Conservation (phyloP, 108 stramenopile species). For the Nitzschia putrida region DNA sequence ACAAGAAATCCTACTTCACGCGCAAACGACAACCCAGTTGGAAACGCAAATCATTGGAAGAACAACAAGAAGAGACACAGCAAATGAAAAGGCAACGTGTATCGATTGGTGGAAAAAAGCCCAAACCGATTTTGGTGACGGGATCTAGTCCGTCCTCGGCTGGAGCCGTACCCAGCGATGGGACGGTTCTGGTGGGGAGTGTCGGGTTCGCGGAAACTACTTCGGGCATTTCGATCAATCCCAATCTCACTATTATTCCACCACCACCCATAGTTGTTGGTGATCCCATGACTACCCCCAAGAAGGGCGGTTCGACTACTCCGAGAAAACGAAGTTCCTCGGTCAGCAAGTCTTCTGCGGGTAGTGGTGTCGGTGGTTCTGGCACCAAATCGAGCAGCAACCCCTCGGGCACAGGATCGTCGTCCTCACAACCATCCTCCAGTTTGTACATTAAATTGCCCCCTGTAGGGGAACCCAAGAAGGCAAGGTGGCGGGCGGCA, state of each 20-base stretch:
- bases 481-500: conserved; percentile 79
- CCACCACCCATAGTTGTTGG: no score
- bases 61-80: conserved; percentile 18
- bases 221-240: no score
- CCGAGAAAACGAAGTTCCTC: conserved; percentile 12
- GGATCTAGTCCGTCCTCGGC: no score
- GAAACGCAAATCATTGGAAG: conserved; percentile 33
- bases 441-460: conserved; percentile 44
- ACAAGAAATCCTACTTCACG: conserved; percentile 28
- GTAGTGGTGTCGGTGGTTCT: neutral
- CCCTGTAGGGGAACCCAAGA: conserved; percentile 60
- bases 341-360: neutral
- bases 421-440: neutral
- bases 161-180: no score
- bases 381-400: neutral
- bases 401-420: no score
- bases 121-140: neutral
- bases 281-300: no score
- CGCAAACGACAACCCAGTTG: conserved; percentile 39
- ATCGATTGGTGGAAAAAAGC: neutral
- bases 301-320: neutral
- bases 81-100: conserved; percentile 1
- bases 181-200: no score
- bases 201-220: no score
- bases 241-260: no score